These are phyloP conservation scores for Fistulinella cinereoalba DNA, from an alignment of 1,284 basidiomycete genomes.

Conservation along the genomic window DNA sequence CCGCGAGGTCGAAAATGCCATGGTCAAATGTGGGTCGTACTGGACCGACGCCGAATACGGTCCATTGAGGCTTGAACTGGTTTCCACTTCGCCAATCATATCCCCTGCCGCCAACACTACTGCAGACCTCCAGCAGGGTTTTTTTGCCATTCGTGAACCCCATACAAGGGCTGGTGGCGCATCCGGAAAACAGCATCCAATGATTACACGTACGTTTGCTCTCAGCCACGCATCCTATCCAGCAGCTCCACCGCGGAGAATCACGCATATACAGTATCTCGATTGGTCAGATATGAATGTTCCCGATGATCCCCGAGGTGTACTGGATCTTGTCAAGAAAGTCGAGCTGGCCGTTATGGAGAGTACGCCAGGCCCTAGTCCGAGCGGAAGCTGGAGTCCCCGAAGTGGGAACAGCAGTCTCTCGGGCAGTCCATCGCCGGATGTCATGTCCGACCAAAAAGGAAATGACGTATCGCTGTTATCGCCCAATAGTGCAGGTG, in stretches of 20 bases:
- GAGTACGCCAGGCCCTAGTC: conserved; percentile 41
- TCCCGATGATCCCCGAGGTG: conserved; percentile 72
- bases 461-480: conserved; percentile 10
- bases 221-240: conserved; percentile 63
- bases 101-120: conserved; percentile 13
- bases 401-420: conserved; percentile 15
- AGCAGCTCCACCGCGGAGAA: conserved; percentile 51
- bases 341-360: conserved; percentile 51
- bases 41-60: conserved; percentile 80
- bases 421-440: conserved; percentile 20
- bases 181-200: conserved; percentile 30
- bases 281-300: conserved; percentile 96
- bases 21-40: conserved; percentile 90
- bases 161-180: not conserved
- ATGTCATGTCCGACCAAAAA: conserved; percentile 4
- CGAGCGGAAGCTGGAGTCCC: conserved; percentile 22
- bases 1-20: conserved; percentile 84
- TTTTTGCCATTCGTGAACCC: conserved; percentile 32
- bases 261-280: conserved; percentile 85
- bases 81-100: conserved; percentile 55
- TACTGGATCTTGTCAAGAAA: conserved; percentile 70
- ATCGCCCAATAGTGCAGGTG: conserved; percentile 15
- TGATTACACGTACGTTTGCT: conserved; percentile 69
- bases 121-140: conserved; percentile 27
- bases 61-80: conserved; percentile 58